Evolutionary conservation across 306 rosid species (phyloP).

Genomic region (Cucurbita maxima): DNA sequence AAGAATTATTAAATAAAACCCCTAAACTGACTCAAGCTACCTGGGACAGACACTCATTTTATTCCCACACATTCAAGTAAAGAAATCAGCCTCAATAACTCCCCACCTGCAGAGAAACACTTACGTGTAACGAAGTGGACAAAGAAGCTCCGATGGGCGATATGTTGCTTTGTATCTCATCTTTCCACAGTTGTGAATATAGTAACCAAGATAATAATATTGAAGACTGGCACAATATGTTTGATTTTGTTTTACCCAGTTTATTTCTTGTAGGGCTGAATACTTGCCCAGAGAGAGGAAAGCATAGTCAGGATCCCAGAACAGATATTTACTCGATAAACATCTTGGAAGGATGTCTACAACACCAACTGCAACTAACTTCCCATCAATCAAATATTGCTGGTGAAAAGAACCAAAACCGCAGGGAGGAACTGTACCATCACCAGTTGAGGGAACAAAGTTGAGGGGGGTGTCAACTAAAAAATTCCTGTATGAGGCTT

Average conservation of each 20-base stretch:
- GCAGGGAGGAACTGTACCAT: constrained; percentile 63
- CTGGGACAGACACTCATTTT: not conserved
- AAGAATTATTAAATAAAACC: not conserved
- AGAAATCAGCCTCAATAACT: not conserved
- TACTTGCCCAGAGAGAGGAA: constrained; percentile 89
- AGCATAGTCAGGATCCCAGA: constrained; percentile 97
- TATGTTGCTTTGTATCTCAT: constrained; percentile 95
- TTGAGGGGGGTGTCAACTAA: constrained; percentile 74
- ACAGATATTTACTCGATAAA: constrained; percentile 87
- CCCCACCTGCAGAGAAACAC: constrained; percentile 18
- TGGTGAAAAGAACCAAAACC: constrained; percentile 99
- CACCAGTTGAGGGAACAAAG: constrained; percentile 46
- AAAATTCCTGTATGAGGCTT: constrained; percentile 58
- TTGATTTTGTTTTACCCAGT: constrained; percentile 79
- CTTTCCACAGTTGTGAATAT: constrained; percentile 81
- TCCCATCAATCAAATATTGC: constrained; percentile 70
- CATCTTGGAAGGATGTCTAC: constrained; percentile 86
- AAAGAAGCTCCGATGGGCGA: constrained; percentile 76
- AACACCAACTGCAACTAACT: constrained; percentile 90
- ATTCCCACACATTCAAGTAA: not conserved
- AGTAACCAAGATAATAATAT: constrained; percentile 88
- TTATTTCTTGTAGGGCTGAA: constrained; percentile 78
- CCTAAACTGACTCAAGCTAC: not conserved
- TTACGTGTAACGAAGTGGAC: constrained; percentile 85
- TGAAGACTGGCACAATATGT: constrained; percentile 56